phyloP scores from a whole-genome alignment of 2,329 filamentous ascomycete species.

The Epicoccum sorghinum region DNA sequence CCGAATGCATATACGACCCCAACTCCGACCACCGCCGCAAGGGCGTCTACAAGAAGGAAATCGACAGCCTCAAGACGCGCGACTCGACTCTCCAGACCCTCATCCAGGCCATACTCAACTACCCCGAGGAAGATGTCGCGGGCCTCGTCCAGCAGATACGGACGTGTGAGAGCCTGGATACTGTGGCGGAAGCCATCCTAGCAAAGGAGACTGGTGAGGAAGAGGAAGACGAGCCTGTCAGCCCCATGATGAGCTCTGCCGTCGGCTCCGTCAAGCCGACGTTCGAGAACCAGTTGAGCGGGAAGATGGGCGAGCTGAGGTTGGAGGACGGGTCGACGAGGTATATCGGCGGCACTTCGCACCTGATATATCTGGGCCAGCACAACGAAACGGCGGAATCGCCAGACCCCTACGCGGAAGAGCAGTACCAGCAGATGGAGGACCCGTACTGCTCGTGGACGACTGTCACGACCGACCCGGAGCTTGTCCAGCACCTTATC shows the following conservation, averaged over 20 bases:
- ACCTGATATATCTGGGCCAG: slow-evolving; percentile 75
- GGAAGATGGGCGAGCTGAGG: slow-evolving; percentile 90
- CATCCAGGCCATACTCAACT: slow-evolving; percentile 90
- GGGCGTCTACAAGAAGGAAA: slow-evolving; percentile 94
- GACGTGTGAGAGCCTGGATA: slow-evolving; percentile 76
- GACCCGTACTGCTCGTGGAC: slow-evolving; percentile 88
- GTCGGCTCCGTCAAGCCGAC: slow-evolving; percentile 45
- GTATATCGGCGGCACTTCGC: slow-evolving; percentile 93
- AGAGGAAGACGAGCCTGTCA: slow-evolving; percentile 50
- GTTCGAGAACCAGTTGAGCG: slow-evolving; percentile 80
- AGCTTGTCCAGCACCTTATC: slow-evolving; percentile 83
- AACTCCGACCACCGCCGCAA: slow-evolving; percentile 96
- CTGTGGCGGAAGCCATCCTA: slow-evolving; percentile 65
- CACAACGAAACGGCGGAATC: slow-evolving; percentile 39
- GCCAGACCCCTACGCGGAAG: slow-evolving; percentile 45
- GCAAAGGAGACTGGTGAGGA: slow-evolving; percentile 57
- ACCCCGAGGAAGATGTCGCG: slow-evolving; percentile 82
- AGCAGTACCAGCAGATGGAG: slow-evolving; percentile 60
- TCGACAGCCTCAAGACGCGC: slow-evolving; percentile 83
- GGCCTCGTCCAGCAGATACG: slow-evolving; percentile 85
- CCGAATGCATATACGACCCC: slow-evolving; percentile 91
- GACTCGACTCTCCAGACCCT: slow-evolving; percentile 90
- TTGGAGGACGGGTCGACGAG: slow-evolving; percentile 86
- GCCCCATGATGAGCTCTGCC: slow-evolving; percentile 40
- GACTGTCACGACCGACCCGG: slow-evolving; percentile 77